A percentile compares a stretch with the other conserved stretches of the same genome.
Conservation (phyloP, 2,329 filamentous ascomycete species). For the Trichoderma atrobrunneum region DNA sequence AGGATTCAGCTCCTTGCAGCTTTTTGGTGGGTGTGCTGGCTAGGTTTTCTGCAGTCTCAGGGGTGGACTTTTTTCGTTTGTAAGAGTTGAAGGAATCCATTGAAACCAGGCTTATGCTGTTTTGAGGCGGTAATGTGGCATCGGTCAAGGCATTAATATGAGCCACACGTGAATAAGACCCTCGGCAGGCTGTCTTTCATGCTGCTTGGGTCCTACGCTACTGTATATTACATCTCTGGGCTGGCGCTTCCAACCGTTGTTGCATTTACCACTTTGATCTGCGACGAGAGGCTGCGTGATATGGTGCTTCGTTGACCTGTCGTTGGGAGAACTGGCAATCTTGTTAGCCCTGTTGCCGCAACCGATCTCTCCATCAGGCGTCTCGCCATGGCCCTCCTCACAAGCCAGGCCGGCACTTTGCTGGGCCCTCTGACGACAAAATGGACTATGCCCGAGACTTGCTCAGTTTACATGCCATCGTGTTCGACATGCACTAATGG, state of each 20-base stretch:
- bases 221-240: not conserved
- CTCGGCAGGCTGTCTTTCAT: not conserved
- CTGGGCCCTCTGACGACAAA: slow-evolving; percentile 30
- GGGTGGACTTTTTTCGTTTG: not conserved
- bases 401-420: slow-evolving; percentile 18
- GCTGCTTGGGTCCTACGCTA: not conserved
- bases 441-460: slow-evolving; percentile 25
- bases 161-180: not conserved
- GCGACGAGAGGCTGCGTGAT: not conserved
- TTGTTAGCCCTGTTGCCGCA: not conserved
- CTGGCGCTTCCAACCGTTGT: not conserved
- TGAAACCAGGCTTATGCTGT: not conserved
- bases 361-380: not conserved
- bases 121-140: not conserved
- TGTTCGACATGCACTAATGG: slow-evolving; percentile 26
- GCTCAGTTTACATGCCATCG: slow-evolving; percentile 21
- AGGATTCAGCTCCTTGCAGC: slow-evolving; percentile 2
- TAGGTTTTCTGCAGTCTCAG: not conserved
- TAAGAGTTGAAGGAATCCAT: not conserved
- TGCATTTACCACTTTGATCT: not conserved
- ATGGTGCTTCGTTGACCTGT: not conserved
- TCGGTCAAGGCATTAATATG: not conserved
- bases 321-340: not conserved
- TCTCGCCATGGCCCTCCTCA: slow-evolving; percentile 21
- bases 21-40: not conserved